Percentiles rank a stretch among this genome's conserved stretches.
Conservation (phyloP, 2,329 filamentous ascomycete genomes). For the Lachnellula subtilissima region DNA sequence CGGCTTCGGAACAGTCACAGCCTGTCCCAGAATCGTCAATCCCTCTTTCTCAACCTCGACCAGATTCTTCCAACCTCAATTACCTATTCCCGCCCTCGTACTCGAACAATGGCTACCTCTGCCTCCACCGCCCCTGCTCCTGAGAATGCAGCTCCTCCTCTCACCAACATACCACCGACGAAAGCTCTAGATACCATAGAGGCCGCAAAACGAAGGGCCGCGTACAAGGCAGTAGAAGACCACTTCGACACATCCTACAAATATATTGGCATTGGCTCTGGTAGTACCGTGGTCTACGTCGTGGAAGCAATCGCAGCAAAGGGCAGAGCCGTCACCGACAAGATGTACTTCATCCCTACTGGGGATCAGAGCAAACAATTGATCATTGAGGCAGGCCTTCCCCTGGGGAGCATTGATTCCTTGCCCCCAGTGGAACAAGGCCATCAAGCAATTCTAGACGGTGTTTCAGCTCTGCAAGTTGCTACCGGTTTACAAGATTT, state of each 20-base stretch:
- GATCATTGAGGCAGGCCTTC: slow-evolving; percentile 74
- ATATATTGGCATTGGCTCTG: slow-evolving; percentile 75
- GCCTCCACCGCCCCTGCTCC: slow-evolving; percentile 8
- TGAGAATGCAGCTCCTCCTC: slow-evolving; percentile 14
- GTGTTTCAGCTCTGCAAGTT: slow-evolving; percentile 64
- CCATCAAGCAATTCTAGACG: slow-evolving; percentile 23
- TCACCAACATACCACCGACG: not conserved
- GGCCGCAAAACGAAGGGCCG: slow-evolving; percentile 69
- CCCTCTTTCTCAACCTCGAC: not conserved
- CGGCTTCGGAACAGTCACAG: not conserved
- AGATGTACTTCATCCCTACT: slow-evolving; percentile 79
- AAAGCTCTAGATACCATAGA: slow-evolving; percentile 48
- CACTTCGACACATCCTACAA: slow-evolving; percentile 60
- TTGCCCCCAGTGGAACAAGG: slow-evolving; percentile 28
- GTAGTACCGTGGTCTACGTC: slow-evolving; percentile 78
- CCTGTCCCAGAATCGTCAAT: not conserved
- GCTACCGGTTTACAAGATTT: slow-evolving; percentile 40
- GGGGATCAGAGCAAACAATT: slow-evolving; percentile 70
- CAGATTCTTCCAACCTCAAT: not conserved
- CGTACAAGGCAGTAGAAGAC: slow-evolving; percentile 67
- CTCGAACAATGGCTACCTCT: slow-evolving; percentile 15
- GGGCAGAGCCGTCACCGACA: slow-evolving; percentile 46
- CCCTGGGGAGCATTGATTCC: slow-evolving; percentile 50
- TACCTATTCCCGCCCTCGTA: no score
- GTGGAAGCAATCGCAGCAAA: slow-evolving; percentile 72